Evolutionary conservation across 2,329 filamentous ascomycete genomes (phyloP).

Genomic region (Trichoderma sp.): DNA sequence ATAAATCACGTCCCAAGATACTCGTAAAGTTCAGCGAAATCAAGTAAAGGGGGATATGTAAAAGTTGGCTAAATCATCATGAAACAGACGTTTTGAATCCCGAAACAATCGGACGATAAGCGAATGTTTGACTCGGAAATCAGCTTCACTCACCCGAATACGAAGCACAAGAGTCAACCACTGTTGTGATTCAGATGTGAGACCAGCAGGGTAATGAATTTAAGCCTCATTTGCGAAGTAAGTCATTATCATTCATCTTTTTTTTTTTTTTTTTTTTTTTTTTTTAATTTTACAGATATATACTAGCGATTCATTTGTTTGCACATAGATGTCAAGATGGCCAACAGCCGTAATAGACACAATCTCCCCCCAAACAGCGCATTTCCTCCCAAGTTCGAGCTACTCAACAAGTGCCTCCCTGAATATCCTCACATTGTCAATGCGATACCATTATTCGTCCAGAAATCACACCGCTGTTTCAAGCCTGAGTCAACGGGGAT

Average conservation of each 20-base stretch:
- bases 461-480: slow-evolving; percentile 31
- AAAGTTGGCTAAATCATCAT: not conserved
- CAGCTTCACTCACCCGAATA: not conserved
- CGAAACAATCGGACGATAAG: not conserved
- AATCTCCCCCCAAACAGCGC: not conserved
- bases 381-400: not conserved
- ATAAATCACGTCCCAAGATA: not conserved
- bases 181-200: not conserved
- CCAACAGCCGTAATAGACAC: not conserved
- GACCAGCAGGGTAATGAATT: not conserved
- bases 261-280: too few relatives aligned
- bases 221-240: not conserved
- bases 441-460: slow-evolving; percentile 24
- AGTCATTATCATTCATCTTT: not conserved
- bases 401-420: not conserved
- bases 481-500: slow-evolving; percentile 33
- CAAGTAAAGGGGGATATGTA: not conserved
- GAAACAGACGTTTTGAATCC: not conserved
- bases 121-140: not conserved
- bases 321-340: not conserved
- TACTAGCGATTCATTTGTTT: not conserved
- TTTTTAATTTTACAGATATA: not conserved
- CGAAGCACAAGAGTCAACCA: not conserved
- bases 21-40: not conserved
- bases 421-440: slow-evolving; percentile 25